Base-by-base conservation (phyloP, 768 basidiomycete genomes). In the Rhodotorula sphaerocarpa region DNA sequence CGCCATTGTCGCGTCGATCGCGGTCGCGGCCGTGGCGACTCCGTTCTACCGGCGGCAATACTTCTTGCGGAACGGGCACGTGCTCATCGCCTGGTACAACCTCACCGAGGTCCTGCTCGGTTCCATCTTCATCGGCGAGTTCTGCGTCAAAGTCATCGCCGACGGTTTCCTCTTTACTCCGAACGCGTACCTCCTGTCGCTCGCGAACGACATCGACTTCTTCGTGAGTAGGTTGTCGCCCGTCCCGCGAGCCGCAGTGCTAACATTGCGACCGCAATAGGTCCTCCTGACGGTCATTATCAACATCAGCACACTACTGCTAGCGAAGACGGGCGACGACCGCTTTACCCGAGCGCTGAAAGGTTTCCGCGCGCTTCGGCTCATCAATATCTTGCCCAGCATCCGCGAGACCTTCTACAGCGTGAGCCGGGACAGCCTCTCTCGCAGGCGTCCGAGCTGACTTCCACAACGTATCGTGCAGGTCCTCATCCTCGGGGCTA, bases 181-280 rank as follows among this genome's bases (percentile, higher is more conserved):
- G 0, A 91, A 91, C 70, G 90, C 90, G 0, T 96, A 97, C 73
- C 74, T 95, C 33, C 84, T 85, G 31, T 88, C 87, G 65, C 84
- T 91, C 12, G 96, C 91, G 90, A 96, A 96, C 74, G 75, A 86
- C 70, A 77, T 96, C 60, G 93, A 96, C 76, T 85, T 92, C 69
- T 74, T 88, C 72, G 45, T 56, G 7, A 23, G 41, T 56, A 21
- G 5, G 44, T 12, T 2, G 6, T 84, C 23, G 33, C 14, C 3
- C 93, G 73, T 81, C 93, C 77, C 36, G 36, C 10, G 10, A 16
- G 36, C 36, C 10, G 36, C 9, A 39, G 36, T 39, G 16, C 36
- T 39, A 16, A 39, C 9, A 9, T 9, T 39, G 36, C 9, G 36
- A n/a, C 36, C 10, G 16, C 36, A n/a, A 21, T 33, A 39, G 45